Base-by-base conservation (phyloP, 345 rosid species). In the Streptanthus diversifolius region DNA sequence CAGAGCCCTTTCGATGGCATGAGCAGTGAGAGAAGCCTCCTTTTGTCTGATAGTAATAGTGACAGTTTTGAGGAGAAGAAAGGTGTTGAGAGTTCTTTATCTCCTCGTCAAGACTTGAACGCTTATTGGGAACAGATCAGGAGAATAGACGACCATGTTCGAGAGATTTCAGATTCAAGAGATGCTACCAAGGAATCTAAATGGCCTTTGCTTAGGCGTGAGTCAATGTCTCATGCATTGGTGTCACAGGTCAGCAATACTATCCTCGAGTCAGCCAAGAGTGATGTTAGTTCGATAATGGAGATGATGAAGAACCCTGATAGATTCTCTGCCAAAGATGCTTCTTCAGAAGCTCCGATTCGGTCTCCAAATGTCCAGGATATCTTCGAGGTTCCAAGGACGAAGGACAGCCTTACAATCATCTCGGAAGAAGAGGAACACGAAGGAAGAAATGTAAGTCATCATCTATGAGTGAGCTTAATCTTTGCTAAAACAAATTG, bases 301-400 rank as follows among this genome's bases (percentile, higher is more conserved):
- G 86, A 78, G 40, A 72, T 78, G 48, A 65, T 82, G 56, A 74
- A 73, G 40, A 74, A 72, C 63, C 47, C 56, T 22, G 81, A 73
- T 5, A 72, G 27, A 27, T 59, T 41, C 30, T 12, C 12, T 44
- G 75, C 59, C 5, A 82, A 36, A 56, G 81, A 78, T 45, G 66
- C 61, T 2, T 61, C 33, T n/a, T 37, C 11, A 7, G 71, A 76
- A 58, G 8, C 56, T 25, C 37, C 32, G 3, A 18, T 22, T 60
- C 9, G 10, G 8, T 74, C 72, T 61, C 54, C 85, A 4, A 71
- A 72, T 68, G 79, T 88, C 1, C 89, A 83, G 17, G 97, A 90
- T 65, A 63, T 83, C n/a, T 87, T 76, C 41, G 96, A 90, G 80
- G 93, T 93, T 63, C 87, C 91, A 1, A 73, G 52, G 77, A 66